Conservation (phyloP, 2,329 filamentous ascomycete species). For the Colletotrichum limetticola region DNA sequence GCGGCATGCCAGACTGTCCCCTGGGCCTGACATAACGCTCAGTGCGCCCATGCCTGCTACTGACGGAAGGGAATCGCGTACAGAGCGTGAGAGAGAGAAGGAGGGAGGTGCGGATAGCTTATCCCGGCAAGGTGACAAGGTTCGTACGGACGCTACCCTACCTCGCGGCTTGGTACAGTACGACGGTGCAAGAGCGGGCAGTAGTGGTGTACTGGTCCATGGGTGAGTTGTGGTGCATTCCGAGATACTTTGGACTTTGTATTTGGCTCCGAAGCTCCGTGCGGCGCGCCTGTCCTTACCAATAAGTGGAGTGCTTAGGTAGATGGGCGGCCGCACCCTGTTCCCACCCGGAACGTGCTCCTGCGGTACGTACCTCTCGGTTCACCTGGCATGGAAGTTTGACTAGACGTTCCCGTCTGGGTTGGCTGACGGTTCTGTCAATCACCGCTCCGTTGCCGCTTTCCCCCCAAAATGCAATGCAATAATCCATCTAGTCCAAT, state of each 20-base stretch:
- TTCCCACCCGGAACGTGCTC: conserved; percentile 25
- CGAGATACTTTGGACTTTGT: too few species aligned
- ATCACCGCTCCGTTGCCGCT: neutral
- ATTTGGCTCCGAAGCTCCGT: neutral
- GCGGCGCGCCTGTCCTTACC: neutral
- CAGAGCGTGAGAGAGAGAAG: neutral
- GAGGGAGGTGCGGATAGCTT: conserved; percentile 16
- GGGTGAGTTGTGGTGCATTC: too few species aligned
- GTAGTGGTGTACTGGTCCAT: neutral
- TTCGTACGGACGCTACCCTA: neutral
- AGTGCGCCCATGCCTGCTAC: neutral
- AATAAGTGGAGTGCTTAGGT: neutral
- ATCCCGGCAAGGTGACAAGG: conserved; percentile 18
- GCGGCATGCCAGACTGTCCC: neutral
- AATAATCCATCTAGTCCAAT: neutral
- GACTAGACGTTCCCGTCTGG: neutral
- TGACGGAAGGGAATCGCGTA: neutral
- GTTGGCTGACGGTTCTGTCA: too few species aligned
- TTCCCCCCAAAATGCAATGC: neutral
- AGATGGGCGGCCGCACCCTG: conserved; percentile 17
- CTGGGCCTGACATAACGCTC: neutral
- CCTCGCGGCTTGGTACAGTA: conserved; percentile 1
- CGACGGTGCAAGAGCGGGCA: conserved; percentile 6
- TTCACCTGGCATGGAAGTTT: neutral
- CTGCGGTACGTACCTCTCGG: neutral